Conservation (phyloP, 352 stramenopile genomes). For the Phytophthora syringae region DNA sequence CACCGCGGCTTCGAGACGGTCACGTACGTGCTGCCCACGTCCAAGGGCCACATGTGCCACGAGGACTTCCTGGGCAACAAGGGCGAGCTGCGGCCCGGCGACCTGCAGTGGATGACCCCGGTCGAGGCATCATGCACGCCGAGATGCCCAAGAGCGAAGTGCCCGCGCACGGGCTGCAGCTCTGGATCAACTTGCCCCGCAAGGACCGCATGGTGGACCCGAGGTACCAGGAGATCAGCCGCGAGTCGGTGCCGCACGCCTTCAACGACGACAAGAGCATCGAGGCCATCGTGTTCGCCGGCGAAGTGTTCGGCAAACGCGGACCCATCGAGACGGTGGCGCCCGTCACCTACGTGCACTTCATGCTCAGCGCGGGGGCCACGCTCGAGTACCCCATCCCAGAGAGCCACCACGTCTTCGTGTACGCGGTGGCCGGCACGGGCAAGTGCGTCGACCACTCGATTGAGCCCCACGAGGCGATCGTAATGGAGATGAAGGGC, state of each 20-base stretch:
- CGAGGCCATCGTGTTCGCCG: constrained; percentile 60
- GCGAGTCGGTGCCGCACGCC: constrained; percentile 47
- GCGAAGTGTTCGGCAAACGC: constrained; percentile 48
- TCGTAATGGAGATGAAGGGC: constrained; percentile 60
- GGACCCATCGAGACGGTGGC: constrained; percentile 51
- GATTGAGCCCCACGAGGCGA: constrained; percentile 48
- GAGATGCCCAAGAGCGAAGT: constrained; percentile 51
- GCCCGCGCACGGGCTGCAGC: constrained; percentile 46
- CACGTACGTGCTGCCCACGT: constrained; percentile 82
- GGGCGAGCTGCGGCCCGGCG: constrained; percentile 44
- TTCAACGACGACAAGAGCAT: constrained; percentile 50
- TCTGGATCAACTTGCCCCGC: constrained; percentile 60
- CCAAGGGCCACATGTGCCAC: constrained; percentile 83
- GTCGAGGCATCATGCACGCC: constrained; percentile 56
- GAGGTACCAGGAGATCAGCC: constrained; percentile 61
- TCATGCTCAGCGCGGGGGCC: constrained; percentile 41
- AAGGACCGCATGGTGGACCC: constrained; percentile 50
- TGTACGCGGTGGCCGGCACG: constrained; percentile 45
- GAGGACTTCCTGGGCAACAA: constrained; percentile 78
- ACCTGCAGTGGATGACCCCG: constrained; percentile 68
- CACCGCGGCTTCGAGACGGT: constrained; percentile 93
- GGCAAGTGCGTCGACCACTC: constrained; percentile 31
- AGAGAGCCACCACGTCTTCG: constrained; percentile 46
- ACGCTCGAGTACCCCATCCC: constrained; percentile 53
- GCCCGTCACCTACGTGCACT: constrained; percentile 62